These are phyloP conservation scores for Zarea fungicola DNA, from an alignment of 2,329 filamentous ascomycete species.

Conservation along the genomic window DNA sequence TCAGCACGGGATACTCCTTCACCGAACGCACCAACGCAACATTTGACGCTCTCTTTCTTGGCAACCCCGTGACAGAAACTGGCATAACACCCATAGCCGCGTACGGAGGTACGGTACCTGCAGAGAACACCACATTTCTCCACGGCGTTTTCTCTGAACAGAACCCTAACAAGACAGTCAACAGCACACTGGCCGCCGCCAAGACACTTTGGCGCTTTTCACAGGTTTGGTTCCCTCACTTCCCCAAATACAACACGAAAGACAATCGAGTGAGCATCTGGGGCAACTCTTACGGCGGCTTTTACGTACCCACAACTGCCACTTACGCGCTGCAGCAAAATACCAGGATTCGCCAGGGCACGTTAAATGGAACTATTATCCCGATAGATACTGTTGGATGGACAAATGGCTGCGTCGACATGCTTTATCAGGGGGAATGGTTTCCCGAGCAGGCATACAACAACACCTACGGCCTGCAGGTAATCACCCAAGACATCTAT, in stretches of 20 bases:
- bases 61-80: constrained; percentile 43
- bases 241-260: constrained; percentile 51
- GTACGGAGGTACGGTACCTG: constrained; percentile 30
- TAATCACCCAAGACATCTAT: constrained; percentile 42
- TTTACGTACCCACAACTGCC: constrained; percentile 62
- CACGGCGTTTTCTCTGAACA: constrained; percentile 31
- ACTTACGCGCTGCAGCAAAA: constrained; percentile 58
- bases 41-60: constrained; percentile 36
- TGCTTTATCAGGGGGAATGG: constrained; percentile 49
- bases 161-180: constrained; percentile 26
- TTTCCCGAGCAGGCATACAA: constrained; percentile 52
- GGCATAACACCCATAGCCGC: constrained; percentile 32
- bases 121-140: constrained; percentile 31
- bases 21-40: constrained; percentile 57
- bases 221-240: constrained; percentile 52
- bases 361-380: constrained; percentile 35
- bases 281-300: constrained; percentile 64
- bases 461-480: constrained; percentile 59
- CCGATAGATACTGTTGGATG: constrained; percentile 57
- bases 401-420: constrained; percentile 62
- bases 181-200: constrained; percentile 52
- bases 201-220: constrained; percentile 60
- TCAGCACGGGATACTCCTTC: constrained; percentile 61
- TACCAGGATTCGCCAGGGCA: constrained; percentile 30
- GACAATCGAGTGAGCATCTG: constrained; percentile 58